Evolutionary conservation across 2,329 filamentous ascomycete genomes (phyloP).

Genomic region (Phaeophleospora eucalypticola): DNA sequence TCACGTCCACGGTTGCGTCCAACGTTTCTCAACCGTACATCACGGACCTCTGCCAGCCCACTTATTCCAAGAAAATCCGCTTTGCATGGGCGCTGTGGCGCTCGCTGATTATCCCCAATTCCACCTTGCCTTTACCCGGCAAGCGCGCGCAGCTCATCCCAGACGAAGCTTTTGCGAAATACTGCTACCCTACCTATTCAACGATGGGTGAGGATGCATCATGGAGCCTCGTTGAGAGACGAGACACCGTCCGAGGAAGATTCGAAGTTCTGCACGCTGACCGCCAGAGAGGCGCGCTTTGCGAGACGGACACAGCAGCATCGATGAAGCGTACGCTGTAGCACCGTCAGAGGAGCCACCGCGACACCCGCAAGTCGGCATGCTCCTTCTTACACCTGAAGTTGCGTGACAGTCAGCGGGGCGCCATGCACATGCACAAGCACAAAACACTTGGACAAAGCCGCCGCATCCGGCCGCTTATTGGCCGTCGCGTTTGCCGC

Average conservation of each 20-base stretch:
- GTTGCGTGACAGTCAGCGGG: not conserved
- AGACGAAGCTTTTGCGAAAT: conserved; percentile 5
- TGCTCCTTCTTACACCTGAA: no score
- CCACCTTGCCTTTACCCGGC: conserved; percentile 10
- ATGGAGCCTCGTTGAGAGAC: not conserved
- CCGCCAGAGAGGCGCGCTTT: not conserved
- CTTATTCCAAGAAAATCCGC: no score
- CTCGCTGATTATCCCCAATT: not conserved
- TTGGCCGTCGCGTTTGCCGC: conserved; percentile 12
- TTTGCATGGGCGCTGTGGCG: not conserved
- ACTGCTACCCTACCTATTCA: not conserved
- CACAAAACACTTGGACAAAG: conserved; percentile 14
- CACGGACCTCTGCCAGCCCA: no score
- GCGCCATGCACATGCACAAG: not conserved
- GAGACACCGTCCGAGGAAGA: not conserved
- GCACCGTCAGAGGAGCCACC: no score
- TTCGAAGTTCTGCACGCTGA: conserved; percentile 3
- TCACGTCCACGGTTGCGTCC: no score
- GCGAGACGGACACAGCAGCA: no score
- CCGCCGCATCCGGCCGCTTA: conserved; percentile 2
- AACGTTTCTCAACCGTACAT: no score
- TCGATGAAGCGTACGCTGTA: no score
- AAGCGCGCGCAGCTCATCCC: conserved; percentile 10
- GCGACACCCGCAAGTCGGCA: no score
- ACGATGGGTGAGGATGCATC: not conserved